phyloP scores from a whole-genome alignment of 495 filamentous ascomycete species.

The Jackrogersella minutella region DNA sequence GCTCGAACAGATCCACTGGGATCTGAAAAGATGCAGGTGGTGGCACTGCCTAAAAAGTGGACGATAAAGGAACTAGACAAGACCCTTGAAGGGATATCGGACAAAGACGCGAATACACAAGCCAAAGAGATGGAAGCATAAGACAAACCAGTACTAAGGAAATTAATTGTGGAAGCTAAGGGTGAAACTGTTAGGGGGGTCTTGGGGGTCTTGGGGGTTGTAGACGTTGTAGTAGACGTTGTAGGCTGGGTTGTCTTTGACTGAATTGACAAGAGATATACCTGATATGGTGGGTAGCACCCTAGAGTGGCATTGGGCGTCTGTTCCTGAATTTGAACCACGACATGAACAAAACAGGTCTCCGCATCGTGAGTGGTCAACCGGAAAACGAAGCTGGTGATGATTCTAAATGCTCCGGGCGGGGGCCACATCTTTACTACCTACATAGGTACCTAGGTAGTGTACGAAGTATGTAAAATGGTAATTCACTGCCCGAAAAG shows the following conservation, averaged over 20 bases:
- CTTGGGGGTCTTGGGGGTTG: too few relatives aligned
- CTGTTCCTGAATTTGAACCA: slow-evolving; percentile 38
- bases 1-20: slow-evolving; percentile 31
- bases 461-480: too few relatives aligned
- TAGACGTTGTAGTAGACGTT: too few relatives aligned
- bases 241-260: neutral
- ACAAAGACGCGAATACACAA: slow-evolving; percentile 12
- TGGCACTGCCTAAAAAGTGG: slow-evolving; percentile 35
- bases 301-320: slow-evolving; percentile 34
- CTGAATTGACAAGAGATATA: slow-evolving; percentile 15
- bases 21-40: slow-evolving; percentile 8
- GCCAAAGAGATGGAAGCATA: slow-evolving; percentile 29
- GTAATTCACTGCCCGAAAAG: too few relatives aligned
- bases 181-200: slow-evolving; percentile 31
- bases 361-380: slow-evolving; percentile 24
- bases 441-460: too few relatives aligned
- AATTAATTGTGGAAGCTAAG: slow-evolving; percentile 40
- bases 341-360: slow-evolving; percentile 18
- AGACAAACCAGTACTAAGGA: slow-evolving; percentile 19
- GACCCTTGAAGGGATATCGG: slow-evolving; percentile 19
- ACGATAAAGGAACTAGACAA: slow-evolving; percentile 16
- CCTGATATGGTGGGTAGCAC: slow-evolving; percentile 26
- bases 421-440: slow-evolving; percentile 7
- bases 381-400: neutral
- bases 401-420: slow-evolving; percentile 23